These are phyloP conservation scores for Pestalotiopsis sp. DNA, from an alignment of 2,329 filamentous ascomycete genomes.

Conservation along the genomic window DNA sequence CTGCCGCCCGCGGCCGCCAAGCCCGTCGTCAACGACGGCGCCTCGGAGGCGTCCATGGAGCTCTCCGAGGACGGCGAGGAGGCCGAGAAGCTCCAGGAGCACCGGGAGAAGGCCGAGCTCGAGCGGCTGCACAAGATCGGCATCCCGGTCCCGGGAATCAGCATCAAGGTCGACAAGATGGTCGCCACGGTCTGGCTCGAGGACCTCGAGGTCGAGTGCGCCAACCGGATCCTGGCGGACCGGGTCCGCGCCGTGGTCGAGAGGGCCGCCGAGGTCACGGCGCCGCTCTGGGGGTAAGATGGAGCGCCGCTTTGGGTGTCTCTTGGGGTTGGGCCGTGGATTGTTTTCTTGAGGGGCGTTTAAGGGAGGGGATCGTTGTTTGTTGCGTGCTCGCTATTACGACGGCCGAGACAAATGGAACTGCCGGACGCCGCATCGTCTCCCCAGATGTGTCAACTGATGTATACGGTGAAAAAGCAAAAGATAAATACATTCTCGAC, in stretches of 20 bases:
- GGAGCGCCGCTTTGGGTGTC: background rate
- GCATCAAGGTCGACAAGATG: slow-evolving; percentile 86
- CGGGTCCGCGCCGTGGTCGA: slow-evolving; percentile 89
- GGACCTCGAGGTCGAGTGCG: slow-evolving; percentile 85
- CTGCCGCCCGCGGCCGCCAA: slow-evolving; percentile 42
- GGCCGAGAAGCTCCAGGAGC: slow-evolving; percentile 49
- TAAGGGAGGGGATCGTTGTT: no score
- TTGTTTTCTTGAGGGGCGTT: no score
- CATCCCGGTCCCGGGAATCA: slow-evolving; percentile 87
- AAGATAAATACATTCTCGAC: no score
- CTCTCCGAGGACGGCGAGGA: slow-evolving; percentile 38
- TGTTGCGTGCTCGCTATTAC: no score
- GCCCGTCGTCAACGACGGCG: slow-evolving; percentile 30
- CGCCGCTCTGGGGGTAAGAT: slow-evolving; percentile 65
- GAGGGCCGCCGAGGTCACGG: slow-evolving; percentile 83
- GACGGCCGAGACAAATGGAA: no score
- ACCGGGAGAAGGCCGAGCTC: slow-evolving; percentile 68
- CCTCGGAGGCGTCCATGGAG: slow-evolving; percentile 39
- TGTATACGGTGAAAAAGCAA: no score
- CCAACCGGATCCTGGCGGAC: slow-evolving; percentile 76
- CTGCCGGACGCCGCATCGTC: no score
- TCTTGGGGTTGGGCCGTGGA: no score
- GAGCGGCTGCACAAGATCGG: slow-evolving; percentile 80
- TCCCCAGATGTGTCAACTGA: no score
- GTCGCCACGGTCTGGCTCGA: slow-evolving; percentile 90